phyloP scores from a whole-genome alignment of 2,329 filamentous ascomycete genomes.

The Cordyceps militaris region DNA sequence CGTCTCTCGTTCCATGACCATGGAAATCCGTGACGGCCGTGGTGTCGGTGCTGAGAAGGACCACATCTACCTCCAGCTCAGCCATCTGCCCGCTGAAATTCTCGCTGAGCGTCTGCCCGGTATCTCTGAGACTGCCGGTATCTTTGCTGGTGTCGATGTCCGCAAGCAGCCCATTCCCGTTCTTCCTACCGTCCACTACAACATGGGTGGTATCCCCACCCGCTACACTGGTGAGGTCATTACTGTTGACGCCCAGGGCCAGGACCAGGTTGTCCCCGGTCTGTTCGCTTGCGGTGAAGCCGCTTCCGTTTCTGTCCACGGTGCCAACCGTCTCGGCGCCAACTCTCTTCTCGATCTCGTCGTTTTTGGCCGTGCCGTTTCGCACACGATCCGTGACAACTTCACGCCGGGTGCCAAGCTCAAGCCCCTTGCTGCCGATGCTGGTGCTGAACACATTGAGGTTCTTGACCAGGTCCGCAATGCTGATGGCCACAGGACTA shows the following conservation, averaged over 20 bases:
- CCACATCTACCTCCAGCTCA: constrained; percentile 96
- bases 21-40: constrained; percentile 95
- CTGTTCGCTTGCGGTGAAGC: constrained; percentile 96
- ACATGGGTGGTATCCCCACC: constrained; percentile 99
- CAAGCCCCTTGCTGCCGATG: constrained; percentile 73
- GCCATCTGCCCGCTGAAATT: constrained; percentile 85
- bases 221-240: constrained; percentile 96
- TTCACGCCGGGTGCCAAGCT: constrained; percentile 77
- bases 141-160: constrained; percentile 95
- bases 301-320: constrained; percentile 95
- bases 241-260: constrained; percentile 74
- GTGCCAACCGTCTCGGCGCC: constrained; percentile 94
- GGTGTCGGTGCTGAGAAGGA: constrained; percentile 97
- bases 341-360: constrained; percentile 97
- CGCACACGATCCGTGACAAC: constrained; percentile 93
- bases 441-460: constrained; percentile 79
- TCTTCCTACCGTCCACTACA: constrained; percentile 96
- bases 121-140: constrained; percentile 97
- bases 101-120: constrained; percentile 94
- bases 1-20: constrained; percentile 94
- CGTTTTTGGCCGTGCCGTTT: constrained; percentile 95
- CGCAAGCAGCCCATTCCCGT: constrained; percentile 96
- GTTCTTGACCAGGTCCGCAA: constrained; percentile 81
- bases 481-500: constrained; percentile 77
- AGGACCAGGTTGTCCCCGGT: constrained; percentile 90